Base-by-base conservation (phyloP, 2,329 filamentous ascomycete species). In the Sporothrix curviconia region DNA sequence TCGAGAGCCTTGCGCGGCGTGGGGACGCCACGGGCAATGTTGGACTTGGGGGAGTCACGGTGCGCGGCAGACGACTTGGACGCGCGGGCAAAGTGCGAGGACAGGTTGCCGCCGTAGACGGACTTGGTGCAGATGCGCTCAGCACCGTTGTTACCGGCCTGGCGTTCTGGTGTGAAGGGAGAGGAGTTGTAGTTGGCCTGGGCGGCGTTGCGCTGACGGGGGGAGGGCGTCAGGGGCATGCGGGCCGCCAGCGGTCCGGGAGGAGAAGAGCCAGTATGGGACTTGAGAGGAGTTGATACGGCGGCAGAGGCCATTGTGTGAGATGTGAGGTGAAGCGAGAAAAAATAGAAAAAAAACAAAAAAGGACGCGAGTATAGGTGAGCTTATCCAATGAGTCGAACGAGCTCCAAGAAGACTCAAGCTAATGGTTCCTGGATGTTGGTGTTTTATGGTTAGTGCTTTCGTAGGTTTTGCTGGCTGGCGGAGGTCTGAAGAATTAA, bases 31-130 rank as follows among this genome's bases (percentile, higher is more conserved):
- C 85, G 84, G 64, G 88, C 89, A 71, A 96, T 96, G 79, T 96
- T 97, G 59, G 92, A 96, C 79, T 97, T 97, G 70, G 92, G 91
- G 2, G 92, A 96, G 70, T 94, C 89, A 52, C 89, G 87, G 71
- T 89, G 86, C 15, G 81, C 85, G 32, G 82, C 77, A 40, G 79
- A 75, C 76, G 85, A 87, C 61, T 84, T 80, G 60, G 73, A 74
- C 2, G 81, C 85, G 68, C 87, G 88, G 61, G 87, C 80, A 68
- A 96, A 87, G 69, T 91, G 87, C 60, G 89, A 80, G 63, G 89
- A 83, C 59, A 95, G 78, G 73, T 91, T 92, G 63, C 85, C 87
- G 61, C 86, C 84, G 71, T 90, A 94, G 60, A 90, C 85, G 7
- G 90, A 90, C 75, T 90, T 88, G 63, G 78, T 73, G 70, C 74